Evolutionary conservation across 2,329 filamentous ascomycete genomes (phyloP).

Genomic region (Arthrocladium fulminans): DNA sequence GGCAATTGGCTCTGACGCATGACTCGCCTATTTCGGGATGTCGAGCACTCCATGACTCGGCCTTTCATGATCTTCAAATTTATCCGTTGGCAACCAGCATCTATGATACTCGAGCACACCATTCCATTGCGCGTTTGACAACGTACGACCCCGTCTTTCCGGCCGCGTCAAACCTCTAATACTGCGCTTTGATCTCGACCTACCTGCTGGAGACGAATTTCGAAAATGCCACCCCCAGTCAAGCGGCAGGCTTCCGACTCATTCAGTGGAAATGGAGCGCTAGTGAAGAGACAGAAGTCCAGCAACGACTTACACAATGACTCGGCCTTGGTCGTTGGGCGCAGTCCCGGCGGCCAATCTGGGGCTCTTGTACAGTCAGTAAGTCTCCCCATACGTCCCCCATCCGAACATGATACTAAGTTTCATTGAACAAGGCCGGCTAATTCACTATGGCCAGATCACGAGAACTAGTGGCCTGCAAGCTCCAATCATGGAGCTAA

Average conservation of each 20-base stretch:
- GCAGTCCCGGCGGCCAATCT: conserved; percentile 41
- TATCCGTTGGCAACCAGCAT: no score
- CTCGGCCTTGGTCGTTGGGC: conserved; percentile 50
- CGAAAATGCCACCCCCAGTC: conserved; percentile 65
- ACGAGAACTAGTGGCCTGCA: conserved; percentile 74
- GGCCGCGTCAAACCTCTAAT: no score
- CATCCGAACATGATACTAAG: conserved; percentile 13
- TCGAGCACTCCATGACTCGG: no score
- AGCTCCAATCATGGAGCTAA: conserved; percentile 88
- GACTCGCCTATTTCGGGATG: no score
- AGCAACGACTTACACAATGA: conserved; percentile 46
- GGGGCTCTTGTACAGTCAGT: conserved; percentile 59
- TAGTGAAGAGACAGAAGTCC: conserved; percentile 82
- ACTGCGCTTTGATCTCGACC: no score
- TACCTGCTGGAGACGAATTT: no score
- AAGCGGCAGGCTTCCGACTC: conserved; percentile 85
- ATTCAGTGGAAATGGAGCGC: conserved; percentile 64
- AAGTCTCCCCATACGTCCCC: conserved; percentile 30
- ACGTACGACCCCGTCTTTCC: no score
- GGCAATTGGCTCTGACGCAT: no score
- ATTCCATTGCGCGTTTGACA: no score
- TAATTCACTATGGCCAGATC: conserved; percentile 44
- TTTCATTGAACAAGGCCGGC: conserved; percentile 16
- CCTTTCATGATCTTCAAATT: no score
- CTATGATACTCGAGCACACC: no score